Conservation (phyloP, 257 asterid species). For the Lycium barbarum region DNA sequence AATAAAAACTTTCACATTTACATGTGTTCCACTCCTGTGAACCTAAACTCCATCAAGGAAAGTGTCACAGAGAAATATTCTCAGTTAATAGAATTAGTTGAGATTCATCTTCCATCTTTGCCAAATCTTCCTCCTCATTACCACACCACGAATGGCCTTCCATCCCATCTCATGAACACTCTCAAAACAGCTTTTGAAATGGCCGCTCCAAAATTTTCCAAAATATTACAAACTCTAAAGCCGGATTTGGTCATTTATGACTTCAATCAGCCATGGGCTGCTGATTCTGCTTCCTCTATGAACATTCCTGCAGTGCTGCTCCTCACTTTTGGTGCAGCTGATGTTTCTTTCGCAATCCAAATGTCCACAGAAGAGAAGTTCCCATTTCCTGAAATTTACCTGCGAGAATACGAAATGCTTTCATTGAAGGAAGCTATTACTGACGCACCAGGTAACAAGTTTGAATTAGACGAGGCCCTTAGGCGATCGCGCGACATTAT, state of each 20-base stretch:
- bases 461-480: background rate
- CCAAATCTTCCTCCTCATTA: conserved; percentile 43
- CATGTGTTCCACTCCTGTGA: conserved; percentile 56
- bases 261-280: conserved; percentile 62
- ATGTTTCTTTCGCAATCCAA: conserved; percentile 43
- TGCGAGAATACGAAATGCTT: conserved; percentile 29
- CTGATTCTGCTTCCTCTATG: conserved; percentile 27
- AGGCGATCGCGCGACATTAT: background rate
- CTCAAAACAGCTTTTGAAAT: conserved; percentile 49
- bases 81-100: conserved; percentile 37
- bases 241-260: conserved; percentile 55
- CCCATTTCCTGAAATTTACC: conserved; percentile 35
- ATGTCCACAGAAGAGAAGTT: conserved; percentile 22
- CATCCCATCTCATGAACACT: conserved; percentile 45
- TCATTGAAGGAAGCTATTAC: conserved; percentile 9
- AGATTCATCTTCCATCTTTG: conserved; percentile 46
- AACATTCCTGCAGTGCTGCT: conserved; percentile 52
- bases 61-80: conserved; percentile 32
- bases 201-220: conserved; percentile 37
- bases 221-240: conserved; percentile 26
- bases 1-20: conserved; percentile 39
- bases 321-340: conserved; percentile 47
- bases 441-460: background rate
- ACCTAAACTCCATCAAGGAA: conserved; percentile 46
- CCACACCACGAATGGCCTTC: conserved; percentile 69